Conservation (phyloP, 306 rosid genomes). For the Begonia fuchsioides region DNA sequence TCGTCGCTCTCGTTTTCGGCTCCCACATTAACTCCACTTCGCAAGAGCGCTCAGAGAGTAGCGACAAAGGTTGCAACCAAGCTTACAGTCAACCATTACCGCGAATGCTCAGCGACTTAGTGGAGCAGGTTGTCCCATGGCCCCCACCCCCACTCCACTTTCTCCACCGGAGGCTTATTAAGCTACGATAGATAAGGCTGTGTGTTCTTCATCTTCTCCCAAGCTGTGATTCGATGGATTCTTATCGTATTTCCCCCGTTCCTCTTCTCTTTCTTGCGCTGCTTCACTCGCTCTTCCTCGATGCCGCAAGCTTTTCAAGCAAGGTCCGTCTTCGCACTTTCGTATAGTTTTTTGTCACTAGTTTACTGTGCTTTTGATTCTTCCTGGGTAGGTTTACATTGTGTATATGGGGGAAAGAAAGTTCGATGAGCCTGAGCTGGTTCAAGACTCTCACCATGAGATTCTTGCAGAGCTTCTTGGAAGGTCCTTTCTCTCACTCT, state of each 20-base stretch:
- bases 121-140: too few relatives aligned
- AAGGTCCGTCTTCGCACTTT: neutral
- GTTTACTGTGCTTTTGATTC: neutral
- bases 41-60: too few relatives aligned
- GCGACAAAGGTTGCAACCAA: too few relatives aligned
- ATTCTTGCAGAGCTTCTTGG: constrained; percentile 34
- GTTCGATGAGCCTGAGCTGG: constrained; percentile 19
- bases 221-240: too few relatives aligned
- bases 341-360: neutral
- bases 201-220: too few relatives aligned
- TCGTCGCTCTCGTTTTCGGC: too few relatives aligned
- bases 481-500: constrained; percentile 21
- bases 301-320: neutral
- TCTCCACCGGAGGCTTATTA: too few relatives aligned
- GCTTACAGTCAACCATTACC: too few relatives aligned
- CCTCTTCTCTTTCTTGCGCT: neutral
- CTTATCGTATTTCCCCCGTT: neutral
- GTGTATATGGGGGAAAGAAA: constrained; percentile 38
- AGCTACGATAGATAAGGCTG: too few relatives aligned
- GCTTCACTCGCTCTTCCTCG: neutral
- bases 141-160: too few relatives aligned
- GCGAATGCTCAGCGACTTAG: too few relatives aligned
- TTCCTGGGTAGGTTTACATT: constrained; percentile 37
- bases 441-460: constrained; percentile 37
- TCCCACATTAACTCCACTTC: too few relatives aligned